Evolutionary conservation across 768 basidiomycete species (phyloP).

Genomic region (Tricholoma terreum): DNA sequence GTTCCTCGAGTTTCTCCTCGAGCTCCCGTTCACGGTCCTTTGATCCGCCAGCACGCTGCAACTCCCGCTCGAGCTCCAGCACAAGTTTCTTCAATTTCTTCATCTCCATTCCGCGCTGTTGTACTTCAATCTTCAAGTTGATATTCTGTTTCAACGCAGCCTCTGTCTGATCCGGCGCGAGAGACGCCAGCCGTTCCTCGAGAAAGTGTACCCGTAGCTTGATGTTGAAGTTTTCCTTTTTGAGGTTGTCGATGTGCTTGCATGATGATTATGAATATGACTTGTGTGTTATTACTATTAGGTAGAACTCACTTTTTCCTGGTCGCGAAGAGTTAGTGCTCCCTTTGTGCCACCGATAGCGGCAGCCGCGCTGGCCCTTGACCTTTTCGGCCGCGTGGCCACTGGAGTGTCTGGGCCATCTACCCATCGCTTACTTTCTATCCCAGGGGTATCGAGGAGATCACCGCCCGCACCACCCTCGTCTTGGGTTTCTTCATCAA

Average conservation of each 20-base stretch:
- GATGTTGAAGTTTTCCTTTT: constrained; percentile 97
- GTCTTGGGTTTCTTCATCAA: constrained; percentile 31
- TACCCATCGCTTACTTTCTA: constrained; percentile 41
- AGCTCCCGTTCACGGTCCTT: constrained; percentile 66
- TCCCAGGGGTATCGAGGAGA: constrained; percentile 53
- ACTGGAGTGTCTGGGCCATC: constrained; percentile 51
- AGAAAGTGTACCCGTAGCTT: constrained; percentile 95
- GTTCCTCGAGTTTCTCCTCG: constrained; percentile 72
- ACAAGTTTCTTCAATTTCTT: constrained; percentile 91
- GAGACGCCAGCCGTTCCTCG: constrained; percentile 86
- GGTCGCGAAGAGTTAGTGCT: constrained; percentile 84
- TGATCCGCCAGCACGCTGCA: constrained; percentile 52
- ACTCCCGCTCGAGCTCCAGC: constrained; percentile 76
- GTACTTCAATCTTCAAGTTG: constrained; percentile 88
- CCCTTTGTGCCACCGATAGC: constrained; percentile 42
- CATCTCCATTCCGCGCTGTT: constrained; percentile 84
- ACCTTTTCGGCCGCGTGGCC: constrained; percentile 42
- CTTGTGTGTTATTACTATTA: background rate
- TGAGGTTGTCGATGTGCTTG: constrained; percentile 93
- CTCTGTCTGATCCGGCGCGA: constrained; percentile 91
- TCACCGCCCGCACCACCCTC: constrained; percentile 35
- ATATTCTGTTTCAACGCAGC: constrained; percentile 91
- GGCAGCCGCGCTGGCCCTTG: constrained; percentile 32
- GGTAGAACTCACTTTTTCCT: constrained; percentile 75
- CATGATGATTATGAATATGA: constrained; percentile 1